These are phyloP conservation scores for Ophiostoma pallidulum DNA, from an alignment of 2,329 filamentous ascomycete species.

Conservation along the genomic window DNA sequence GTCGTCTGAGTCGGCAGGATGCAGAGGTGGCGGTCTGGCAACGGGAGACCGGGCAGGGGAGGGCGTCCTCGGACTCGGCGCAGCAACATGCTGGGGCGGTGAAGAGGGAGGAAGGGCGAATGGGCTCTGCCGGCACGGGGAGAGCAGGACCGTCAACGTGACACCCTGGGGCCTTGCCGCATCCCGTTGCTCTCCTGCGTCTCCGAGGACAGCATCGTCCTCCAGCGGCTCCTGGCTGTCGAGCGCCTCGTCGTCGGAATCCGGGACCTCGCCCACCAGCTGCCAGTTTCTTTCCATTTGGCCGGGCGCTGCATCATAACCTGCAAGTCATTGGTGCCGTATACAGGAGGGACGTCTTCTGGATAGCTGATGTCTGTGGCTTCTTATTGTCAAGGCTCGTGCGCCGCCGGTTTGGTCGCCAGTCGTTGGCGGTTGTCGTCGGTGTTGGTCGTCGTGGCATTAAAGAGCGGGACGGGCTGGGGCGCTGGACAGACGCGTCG, in stretches of 20 bases:
- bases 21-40: background rate
- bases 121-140: background rate
- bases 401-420: no score
- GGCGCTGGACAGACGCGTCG: constrained; percentile 12
- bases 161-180: background rate
- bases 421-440: no score
- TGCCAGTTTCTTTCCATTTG: constrained; percentile 33
- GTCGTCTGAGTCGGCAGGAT: constrained; percentile 3
- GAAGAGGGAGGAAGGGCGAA: background rate
- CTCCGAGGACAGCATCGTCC: background rate
- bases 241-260: constrained; percentile 34
- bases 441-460: background rate
- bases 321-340: background rate
- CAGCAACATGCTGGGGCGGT: background rate
- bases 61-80: background rate
- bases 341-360: background rate
- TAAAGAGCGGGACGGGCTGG: no score
- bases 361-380: background rate
- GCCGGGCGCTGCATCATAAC: constrained; percentile 23
- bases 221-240: constrained; percentile 23
- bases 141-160: background rate
- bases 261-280: constrained; percentile 35
- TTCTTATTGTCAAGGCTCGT: background rate
- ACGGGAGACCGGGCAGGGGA: background rate
- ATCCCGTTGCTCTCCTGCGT: background rate